A percentile compares a stretch with the other conserved stretches of the same genome.
phyloP scores from a whole-genome alignment of 2,329 filamentous ascomycete genomes.

The Alternaria conjuncta region DNA sequence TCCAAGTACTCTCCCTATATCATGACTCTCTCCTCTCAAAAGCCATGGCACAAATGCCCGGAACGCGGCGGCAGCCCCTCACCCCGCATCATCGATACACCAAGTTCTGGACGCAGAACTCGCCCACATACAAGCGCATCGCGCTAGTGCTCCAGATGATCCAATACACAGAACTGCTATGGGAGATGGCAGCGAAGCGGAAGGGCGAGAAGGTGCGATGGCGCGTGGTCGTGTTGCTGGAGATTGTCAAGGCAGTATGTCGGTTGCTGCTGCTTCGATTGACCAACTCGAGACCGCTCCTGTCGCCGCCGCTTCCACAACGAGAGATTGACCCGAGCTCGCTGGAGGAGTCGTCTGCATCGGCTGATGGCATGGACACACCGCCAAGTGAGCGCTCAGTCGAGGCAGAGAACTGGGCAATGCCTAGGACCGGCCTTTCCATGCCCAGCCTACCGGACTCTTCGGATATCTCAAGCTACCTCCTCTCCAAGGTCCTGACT shows the following conservation, averaged over 20 bases:
- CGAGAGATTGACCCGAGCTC: slow-evolving; percentile 76
- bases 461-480: slow-evolving; percentile 83
- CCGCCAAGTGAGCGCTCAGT: slow-evolving; percentile 50
- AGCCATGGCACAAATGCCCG: slow-evolving; percentile 63
- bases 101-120: slow-evolving; percentile 66
- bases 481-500: slow-evolving; percentile 87
- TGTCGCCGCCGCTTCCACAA: slow-evolving; percentile 85
- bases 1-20: slow-evolving; percentile 89
- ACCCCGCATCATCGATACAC: slow-evolving; percentile 69
- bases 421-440: slow-evolving; percentile 91
- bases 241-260: slow-evolving; percentile 85
- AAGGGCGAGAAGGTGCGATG: slow-evolving; percentile 81
- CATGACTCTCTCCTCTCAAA: slow-evolving; percentile 85
- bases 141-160: slow-evolving; percentile 87
- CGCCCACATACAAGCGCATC: slow-evolving; percentile 76
- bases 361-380: slow-evolving; percentile 56
- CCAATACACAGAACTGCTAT: slow-evolving; percentile 93
- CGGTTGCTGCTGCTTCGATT: slow-evolving; percentile 79
- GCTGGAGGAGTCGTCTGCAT: slow-evolving; percentile 58
- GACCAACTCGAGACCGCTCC: slow-evolving; percentile 80
- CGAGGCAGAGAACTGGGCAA: slow-evolving; percentile 70
- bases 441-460: slow-evolving; percentile 83
- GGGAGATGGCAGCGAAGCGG: slow-evolving; percentile 95
- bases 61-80: slow-evolving; percentile 58
- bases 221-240: slow-evolving; percentile 84